Evolutionary conservation across 2,329 filamentous ascomycete species (phyloP).

Genomic region (Diaporthe caulivora): DNA sequence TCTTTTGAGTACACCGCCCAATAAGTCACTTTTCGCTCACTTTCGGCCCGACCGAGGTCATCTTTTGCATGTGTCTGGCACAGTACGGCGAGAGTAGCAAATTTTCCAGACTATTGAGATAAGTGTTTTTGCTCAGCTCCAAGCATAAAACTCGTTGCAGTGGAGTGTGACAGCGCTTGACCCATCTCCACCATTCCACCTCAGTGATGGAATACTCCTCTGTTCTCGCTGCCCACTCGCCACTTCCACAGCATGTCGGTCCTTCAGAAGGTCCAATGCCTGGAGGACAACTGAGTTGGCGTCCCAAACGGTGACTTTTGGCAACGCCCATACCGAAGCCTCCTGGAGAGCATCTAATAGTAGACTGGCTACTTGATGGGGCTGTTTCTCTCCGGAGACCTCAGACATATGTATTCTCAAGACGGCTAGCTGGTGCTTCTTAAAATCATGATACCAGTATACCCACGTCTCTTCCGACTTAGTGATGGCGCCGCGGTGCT

Average conservation of each 20-base stretch:
- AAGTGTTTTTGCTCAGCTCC: background rate
- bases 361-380: background rate
- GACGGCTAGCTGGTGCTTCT: conserved; percentile 13
- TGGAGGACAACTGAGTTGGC: background rate
- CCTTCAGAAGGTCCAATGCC: background rate
- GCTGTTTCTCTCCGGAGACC: background rate
- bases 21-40: too few species aligned
- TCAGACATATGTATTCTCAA: background rate
- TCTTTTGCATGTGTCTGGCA: too few species aligned
- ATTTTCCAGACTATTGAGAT: too few species aligned
- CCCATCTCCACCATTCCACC: conserved; percentile 1
- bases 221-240: background rate
- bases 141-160: conserved; percentile 7
- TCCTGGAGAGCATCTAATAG: background rate
- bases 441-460: conserved; percentile 25
- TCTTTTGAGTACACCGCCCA: too few species aligned
- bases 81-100: too few species aligned
- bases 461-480: background rate
- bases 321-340: background rate
- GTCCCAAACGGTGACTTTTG: conserved; percentile 17
- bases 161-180: background rate
- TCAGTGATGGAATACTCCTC: conserved; percentile 6
- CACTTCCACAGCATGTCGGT: background rate
- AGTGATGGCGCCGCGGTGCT: background rate
- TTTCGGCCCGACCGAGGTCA: too few species aligned